Evolutionary conservation across 306 rosid genomes (phyloP).

Genomic region (Inga oerstediana): DNA sequence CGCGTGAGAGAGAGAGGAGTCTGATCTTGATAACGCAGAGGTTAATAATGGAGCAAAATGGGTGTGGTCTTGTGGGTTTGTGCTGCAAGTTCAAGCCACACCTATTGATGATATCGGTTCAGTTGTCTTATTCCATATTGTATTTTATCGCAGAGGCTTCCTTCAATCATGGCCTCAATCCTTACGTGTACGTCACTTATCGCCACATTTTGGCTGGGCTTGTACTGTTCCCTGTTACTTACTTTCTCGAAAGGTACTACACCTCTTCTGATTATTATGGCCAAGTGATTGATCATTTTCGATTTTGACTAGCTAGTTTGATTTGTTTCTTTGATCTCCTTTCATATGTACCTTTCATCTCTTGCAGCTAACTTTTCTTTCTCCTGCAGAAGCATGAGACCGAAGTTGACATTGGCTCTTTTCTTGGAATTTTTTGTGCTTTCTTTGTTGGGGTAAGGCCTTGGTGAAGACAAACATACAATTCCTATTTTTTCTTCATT

Average conservation of each 20-base stretch:
- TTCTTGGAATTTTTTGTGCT: conserved; percentile 56
- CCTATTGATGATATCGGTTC: conserved; percentile 44
- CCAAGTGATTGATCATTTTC: neutral
- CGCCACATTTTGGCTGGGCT: conserved; percentile 48
- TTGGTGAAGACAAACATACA: neutral
- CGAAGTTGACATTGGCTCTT: conserved; percentile 53
- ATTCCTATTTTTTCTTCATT: neutral
- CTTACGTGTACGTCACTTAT: conserved; percentile 61
- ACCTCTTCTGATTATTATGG: neutral
- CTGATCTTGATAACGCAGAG: neutral
- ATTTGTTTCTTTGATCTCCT: neutral
- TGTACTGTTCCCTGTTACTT: conserved; percentile 56
- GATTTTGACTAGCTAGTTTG: neutral
- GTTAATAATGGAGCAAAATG: conserved; percentile 16
- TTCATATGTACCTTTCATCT: neutral
- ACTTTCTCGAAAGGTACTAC: conserved; percentile 56
- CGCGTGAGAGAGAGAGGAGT: neutral
- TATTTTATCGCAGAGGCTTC: conserved; percentile 61
- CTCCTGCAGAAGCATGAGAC: conserved; percentile 47
- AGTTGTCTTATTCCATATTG: conserved; percentile 48
- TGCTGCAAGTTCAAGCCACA: conserved; percentile 55
- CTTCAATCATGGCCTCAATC: conserved; percentile 70
- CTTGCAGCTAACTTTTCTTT: neutral
- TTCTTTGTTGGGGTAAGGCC: conserved; percentile 57
- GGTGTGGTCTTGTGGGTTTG: neutral